Evolutionary conservation across 495 filamentous ascomycete species (phyloP).

Genomic region (Clohesyomyces aquaticus): DNA sequence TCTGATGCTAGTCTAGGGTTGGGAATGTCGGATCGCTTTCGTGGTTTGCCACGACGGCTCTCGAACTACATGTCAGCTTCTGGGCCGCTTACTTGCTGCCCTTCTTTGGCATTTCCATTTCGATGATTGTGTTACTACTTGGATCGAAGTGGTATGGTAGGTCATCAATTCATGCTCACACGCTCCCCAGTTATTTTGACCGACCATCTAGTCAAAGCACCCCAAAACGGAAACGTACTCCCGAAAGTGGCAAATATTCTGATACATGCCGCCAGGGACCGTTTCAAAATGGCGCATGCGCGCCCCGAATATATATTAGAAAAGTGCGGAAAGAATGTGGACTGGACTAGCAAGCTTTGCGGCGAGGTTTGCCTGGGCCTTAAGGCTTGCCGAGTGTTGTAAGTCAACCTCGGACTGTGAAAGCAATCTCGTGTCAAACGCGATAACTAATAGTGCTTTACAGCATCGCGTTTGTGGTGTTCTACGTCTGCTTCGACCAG

Average conservation of each 20-base stretch:
- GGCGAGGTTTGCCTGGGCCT: slow-evolving; percentile 49
- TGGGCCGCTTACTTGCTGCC: slow-evolving; percentile 55
- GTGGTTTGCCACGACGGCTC: slow-evolving; percentile 51
- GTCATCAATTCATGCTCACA: too few species aligned
- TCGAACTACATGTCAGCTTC: slow-evolving; percentile 55
- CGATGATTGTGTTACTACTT: slow-evolving; percentile 4
- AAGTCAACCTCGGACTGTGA: slow-evolving; percentile 25
- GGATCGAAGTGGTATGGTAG: slow-evolving; percentile 30
- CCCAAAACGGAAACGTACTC: slow-evolving; percentile 52
- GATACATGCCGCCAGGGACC: slow-evolving; percentile 23
- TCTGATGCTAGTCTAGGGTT: slow-evolving; percentile 44
- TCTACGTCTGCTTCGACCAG: slow-evolving; percentile 45
- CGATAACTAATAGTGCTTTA: not conserved
- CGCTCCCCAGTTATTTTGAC: too few species aligned
- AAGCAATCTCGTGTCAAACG: not conserved
- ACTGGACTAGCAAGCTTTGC: slow-evolving; percentile 53
- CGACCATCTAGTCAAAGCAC: slow-evolving; percentile 49
- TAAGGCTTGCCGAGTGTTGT: slow-evolving; percentile 50
- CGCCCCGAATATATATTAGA: slow-evolving; percentile 39
- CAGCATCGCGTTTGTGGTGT: slow-evolving; percentile 42
- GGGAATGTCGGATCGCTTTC: slow-evolving; percentile 57
- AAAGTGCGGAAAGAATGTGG: slow-evolving; percentile 36
- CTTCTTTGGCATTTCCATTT: slow-evolving; percentile 34
- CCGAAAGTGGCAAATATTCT: slow-evolving; percentile 48
- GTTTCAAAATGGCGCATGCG: slow-evolving; percentile 44